A percentile compares a stretch with the other conserved stretches of the same genome.
These are phyloP conservation scores for Septoria linicola DNA, from an alignment of 2,329 filamentous ascomycete genomes.

Conservation along the genomic window DNA sequence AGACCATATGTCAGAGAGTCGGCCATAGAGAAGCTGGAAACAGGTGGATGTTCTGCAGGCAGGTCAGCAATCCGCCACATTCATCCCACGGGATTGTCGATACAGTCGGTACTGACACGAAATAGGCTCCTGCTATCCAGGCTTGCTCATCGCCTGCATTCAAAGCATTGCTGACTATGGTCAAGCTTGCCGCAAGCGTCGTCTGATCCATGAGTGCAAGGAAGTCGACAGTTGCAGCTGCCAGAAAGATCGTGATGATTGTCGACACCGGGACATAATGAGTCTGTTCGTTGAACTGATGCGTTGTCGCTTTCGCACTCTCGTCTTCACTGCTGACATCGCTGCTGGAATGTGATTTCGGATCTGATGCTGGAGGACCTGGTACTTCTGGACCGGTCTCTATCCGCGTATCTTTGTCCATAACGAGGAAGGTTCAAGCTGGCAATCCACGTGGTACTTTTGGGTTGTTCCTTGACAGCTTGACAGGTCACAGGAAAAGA, in stretches of 20 bases:
- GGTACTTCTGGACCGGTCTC: slow-evolving; percentile 8
- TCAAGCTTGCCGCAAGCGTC: slow-evolving; percentile 55
- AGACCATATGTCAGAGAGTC: slow-evolving; percentile 66
- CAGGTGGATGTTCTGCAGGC: slow-evolving; percentile 40
- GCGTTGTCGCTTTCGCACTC: slow-evolving; percentile 10
- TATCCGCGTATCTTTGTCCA: slow-evolving; percentile 15
- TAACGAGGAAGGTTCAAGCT: slow-evolving; percentile 3
- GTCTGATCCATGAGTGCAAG: slow-evolving; percentile 60
- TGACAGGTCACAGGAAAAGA: background rate
- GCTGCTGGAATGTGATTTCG: slow-evolving; percentile 2
- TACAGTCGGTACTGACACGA: slow-evolving; percentile 40
- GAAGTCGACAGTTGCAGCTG: slow-evolving; percentile 57
- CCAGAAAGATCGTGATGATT: slow-evolving; percentile 59
- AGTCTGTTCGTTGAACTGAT: slow-evolving; percentile 56
- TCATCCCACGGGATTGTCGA: background rate
- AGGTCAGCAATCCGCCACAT: slow-evolving; percentile 1
- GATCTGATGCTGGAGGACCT: background rate
- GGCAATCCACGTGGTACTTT: background rate
- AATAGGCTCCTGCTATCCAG: slow-evolving; percentile 58
- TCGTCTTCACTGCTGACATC: slow-evolving; percentile 12
- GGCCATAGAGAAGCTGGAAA: slow-evolving; percentile 59
- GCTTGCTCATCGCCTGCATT: slow-evolving; percentile 52
- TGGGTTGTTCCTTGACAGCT: background rate
- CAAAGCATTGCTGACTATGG: slow-evolving; percentile 54
- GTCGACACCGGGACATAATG: slow-evolving; percentile 54